Base-by-base conservation (phyloP, 768 basidiomycete genomes). In the Boletus rubropictus region DNA sequence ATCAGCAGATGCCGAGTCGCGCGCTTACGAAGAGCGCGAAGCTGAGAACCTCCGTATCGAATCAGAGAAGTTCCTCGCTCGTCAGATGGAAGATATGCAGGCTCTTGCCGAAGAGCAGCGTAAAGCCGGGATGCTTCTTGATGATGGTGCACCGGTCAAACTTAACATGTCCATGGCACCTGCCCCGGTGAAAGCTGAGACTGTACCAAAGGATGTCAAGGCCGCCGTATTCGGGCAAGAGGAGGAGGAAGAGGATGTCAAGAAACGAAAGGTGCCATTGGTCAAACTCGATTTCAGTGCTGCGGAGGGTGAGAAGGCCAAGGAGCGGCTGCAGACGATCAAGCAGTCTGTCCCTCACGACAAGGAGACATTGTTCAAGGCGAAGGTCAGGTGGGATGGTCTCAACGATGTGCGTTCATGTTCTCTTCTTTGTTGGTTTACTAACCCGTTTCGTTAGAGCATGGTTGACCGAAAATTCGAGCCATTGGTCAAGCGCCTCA, bases 1-100 rank as follows among this genome's bases (percentile, higher is more conserved):
- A 55, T 79, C 81, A 2, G 86, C 86, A 1, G 94, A 98, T 66
- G 78, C 81, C 14, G 84, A 88, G 53, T 92, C 90, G 29, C 80
- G 89, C 14, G 70, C 77, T 24, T 82, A 82, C 49, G 94, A 96
- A 67, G 84, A 85, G 38, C 84, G 86, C 42, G 91, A 96, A 66
- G 80, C 82, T 7, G 92, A 88, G 62, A 87, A 89, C 55, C 74
- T 96, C 20, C 81, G 90, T 29, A 78, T 82, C 40, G 92, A 97
- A 67, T 92, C 91, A 1, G 95, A 97, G 66, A 86, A 82, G 52
- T 96, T 98, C 77, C 75, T 97, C 50, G 89, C 89, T 29, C 78
- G 83, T 45, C 93, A 96, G 61, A 92, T 95, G 89, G 89, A 89
- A 53, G 93, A 97, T 65, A 87, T 95, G 83, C 90, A 92, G 54